A percentile compares a stretch with the other conserved stretches of the same genome.
These are phyloP conservation scores for Colletotrichum australisinense DNA, from an alignment of 2,329 filamentous ascomycete species.

Conservation along the genomic window DNA sequence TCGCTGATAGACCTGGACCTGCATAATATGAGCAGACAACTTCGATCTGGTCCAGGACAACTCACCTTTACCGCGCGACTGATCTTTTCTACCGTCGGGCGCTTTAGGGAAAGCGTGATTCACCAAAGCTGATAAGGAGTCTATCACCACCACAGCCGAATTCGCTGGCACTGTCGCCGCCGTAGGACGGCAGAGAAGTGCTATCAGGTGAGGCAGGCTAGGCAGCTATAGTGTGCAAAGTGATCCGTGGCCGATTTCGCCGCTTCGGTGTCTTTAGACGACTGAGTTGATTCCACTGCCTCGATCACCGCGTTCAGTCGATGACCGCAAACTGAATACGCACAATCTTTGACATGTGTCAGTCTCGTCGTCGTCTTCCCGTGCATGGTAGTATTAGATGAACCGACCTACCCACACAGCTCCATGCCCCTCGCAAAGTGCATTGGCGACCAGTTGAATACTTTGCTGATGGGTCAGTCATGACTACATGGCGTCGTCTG, in stretches of 20 bases:
- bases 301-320: constrained; percentile 47
- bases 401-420: constrained; percentile 87
- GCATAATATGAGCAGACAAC: constrained; percentile 6
- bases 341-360: constrained; percentile 47
- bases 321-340: constrained; percentile 50
- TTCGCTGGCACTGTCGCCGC: constrained; percentile 69
- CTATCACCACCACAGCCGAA: constrained; percentile 79
- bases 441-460: constrained; percentile 75
- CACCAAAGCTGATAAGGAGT: constrained; percentile 81
- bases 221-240: constrained; percentile 63
- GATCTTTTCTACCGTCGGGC: constrained; percentile 49
- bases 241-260: constrained; percentile 29
- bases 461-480: constrained; percentile 53
- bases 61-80: constrained; percentile 55
- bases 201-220: constrained; percentile 78
- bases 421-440: constrained; percentile 67
- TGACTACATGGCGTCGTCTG: constrained; percentile 23
- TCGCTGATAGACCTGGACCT: constrained; percentile 53
- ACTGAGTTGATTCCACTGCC: constrained; percentile 18
- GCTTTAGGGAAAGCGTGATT: constrained; percentile 80
- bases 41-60: constrained; percentile 15
- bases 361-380: constrained; percentile 5
- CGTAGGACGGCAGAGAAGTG: constrained; percentile 77
- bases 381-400: constrained; percentile 24
- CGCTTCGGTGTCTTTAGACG: constrained; percentile 20